Evolutionary conservation across 2,329 filamentous ascomycete species (phyloP), one percentile per base, ranked within the genome.

Genomic region (Incumbomyces delicatus): DNA sequence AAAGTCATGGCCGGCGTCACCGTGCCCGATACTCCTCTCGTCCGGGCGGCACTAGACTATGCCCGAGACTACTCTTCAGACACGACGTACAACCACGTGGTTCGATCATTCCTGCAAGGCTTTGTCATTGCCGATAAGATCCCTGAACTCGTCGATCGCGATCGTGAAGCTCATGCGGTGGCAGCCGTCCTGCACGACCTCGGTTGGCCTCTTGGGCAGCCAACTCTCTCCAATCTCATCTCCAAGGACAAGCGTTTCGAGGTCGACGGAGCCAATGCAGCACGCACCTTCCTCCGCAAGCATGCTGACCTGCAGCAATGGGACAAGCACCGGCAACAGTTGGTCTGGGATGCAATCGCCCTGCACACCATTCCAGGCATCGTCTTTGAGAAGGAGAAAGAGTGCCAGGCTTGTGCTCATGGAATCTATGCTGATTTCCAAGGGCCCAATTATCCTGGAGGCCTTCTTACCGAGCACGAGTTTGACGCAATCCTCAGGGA

Each of bases 341-440:
- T 73, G 10, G 63, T 71, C n/a, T 75, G 70, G 70, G 71, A 75
- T 51, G 54, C 64, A 5, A 74, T 75, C 46, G 71, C 71, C 1
- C 59, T 74, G 34, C 51, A 53, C 29, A 53, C 51, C n/a, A 53
- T 48, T 29, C 44, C 41, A 5, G 27, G 29, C n/a, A 44, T 47
- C 69, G 74, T 53, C 66, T 68, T 53, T 41, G 47, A 52, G 39
- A 74, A 73, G 53, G 62, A 73, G 56, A 58, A 63, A 5, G 66
- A 65, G 37, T 69, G 72, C 6, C 57, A 59, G 42, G 60, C 63
- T 0, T 56, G 57, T 5, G 50, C 56, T 10, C 50, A 56, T 13
- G 66, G 65, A 1, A 66, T 70, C 37, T 42, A 52, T 34, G 61
- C 64, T 14, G 68, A 72, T 37, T 69, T 71, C 44, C 39, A 54